Evolutionary conservation across 176 grass and related monocot species (phyloP), one percentile per base, ranked within the genome.

Genomic region (Musa acuminata): DNA sequence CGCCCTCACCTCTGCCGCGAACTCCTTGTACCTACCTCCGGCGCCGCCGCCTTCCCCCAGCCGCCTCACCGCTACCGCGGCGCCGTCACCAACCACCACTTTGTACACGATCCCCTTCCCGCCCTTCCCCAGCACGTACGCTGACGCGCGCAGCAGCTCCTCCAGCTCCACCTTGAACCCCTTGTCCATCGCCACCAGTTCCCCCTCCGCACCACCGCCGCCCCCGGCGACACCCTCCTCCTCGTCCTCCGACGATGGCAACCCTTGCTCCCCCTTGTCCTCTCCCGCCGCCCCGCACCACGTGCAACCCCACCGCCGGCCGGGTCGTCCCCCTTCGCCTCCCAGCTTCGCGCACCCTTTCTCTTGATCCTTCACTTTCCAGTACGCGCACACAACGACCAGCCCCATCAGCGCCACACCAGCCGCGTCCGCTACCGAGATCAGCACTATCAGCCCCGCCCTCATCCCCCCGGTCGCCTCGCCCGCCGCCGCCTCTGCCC

Each of bases 51-150:
- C 76, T 62, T 92, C 89, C 6, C 85, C 84, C 6, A 96, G 79
- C 13, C 93, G 83, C 79, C 92, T 87, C 49, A 96, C 93, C 53
- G 89, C 89, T 17, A 96, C 89, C 85, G 92, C 89, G 23, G 83
- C 69, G 0, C 89, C 89, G 53, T 96, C 93, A 3, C 85, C 83
- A 1, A 96, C 79, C 74, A 84, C 85, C n/a, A 90, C 93, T 59
- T 85, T 83, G 87, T 96, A 96, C 77, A 96, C 93, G 3, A 87
- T 92, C 19, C 93, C 89, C 6, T 88, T 83, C 71, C 85, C 86
- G 66, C 89, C 89, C 0, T 91, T 55, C 3, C 93, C 93, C 11
- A 96, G 89, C 83, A 96, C 92, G 85, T 96, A 90, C 9, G 89
- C 87, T 11, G 93, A 96, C 43, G 93, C 93, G 54, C 93, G 85